Evolutionary conservation across 2,329 filamentous ascomycete species (phyloP).

Genomic region (Cercospora sesami): DNA sequence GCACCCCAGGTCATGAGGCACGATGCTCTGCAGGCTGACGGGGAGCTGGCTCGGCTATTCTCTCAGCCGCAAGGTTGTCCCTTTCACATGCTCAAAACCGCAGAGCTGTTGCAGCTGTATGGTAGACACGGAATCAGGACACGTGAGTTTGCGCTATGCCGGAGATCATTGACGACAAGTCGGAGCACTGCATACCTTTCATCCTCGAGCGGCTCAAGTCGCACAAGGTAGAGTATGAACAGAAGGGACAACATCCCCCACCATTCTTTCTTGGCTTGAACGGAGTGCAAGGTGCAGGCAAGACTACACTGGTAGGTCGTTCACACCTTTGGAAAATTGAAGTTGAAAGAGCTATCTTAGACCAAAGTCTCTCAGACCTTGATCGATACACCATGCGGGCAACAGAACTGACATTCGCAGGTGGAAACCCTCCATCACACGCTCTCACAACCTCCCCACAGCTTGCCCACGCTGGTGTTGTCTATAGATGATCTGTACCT

Average conservation of each 20-base stretch:
- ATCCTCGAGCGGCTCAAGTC: constrained; percentile 61
- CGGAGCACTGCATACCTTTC: constrained; percentile 74
- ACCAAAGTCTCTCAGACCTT: neutral
- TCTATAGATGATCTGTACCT: constrained; percentile 92
- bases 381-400: neutral
- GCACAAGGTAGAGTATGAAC: constrained; percentile 49
- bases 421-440: constrained; percentile 63
- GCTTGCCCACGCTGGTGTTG: constrained; percentile 67
- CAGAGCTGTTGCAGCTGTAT: neutral
- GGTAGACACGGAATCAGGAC: constrained; percentile 14
- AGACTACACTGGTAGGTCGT: constrained; percentile 73
- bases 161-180: constrained; percentile 72
- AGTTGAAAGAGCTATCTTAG: neutral
- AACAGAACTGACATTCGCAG: constrained; percentile 36
- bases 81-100: constrained; percentile 26
- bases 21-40: neutral
- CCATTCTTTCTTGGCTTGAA: constrained; percentile 88
- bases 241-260: constrained; percentile 42
- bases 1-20: constrained; percentile 5
- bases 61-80: constrained; percentile 12
- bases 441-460: constrained; percentile 59
- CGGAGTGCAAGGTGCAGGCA: constrained; percentile 87
- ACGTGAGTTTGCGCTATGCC: constrained; percentile 41
- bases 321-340: neutral
- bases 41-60: constrained; percentile 7